Base-by-base conservation (phyloP, 345 rosid genomes). In the Arabis alpina region DNA sequence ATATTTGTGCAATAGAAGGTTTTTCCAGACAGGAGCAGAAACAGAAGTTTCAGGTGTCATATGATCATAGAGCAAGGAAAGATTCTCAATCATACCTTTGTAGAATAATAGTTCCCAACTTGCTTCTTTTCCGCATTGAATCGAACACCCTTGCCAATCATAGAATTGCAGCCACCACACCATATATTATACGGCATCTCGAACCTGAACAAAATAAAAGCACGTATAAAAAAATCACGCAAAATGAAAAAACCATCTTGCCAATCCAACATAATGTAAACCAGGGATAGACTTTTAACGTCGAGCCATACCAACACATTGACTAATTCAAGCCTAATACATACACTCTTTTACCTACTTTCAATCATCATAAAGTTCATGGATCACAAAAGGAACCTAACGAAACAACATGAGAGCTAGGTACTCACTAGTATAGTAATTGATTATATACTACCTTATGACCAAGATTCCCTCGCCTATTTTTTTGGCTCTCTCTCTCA, bases 81-180 rank as follows among this genome's bases (percentile, higher is more conserved):
- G 49, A 55, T 0, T 15, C 70, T 34, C 8, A 10, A 40, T 48
- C 34, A 0, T 80, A 89, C 99, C 97, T 95, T 95, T 16, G 98
- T 90, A 19, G 98, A 95, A 81, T 92, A 92, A 77, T 95, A 95
- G 78, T 90, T 90, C 59, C 98, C 98, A 65, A 92, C 97, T 92
- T 92, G 98, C 79, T 95, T 95, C 75, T 95, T 95, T 77, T 92
- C 97, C 36, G 99, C 96, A 75, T 92, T 91, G 73, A 95, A 95
- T 47, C 98, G 80, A 65, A 95, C 99, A 78, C 99, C 98, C 87
- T 92, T 95, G 56, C 86, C 98, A 41, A 95, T 90, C 98, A 95
- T 88, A 67, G 92, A 86, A 71, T 80, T 90, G 86, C 98, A 92
- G 60, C 99, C 97, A 58, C 97, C 98, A 66, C 98, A 92, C 99